Evolutionary conservation across 2,329 filamentous ascomycete species (phyloP), one percentile per base, ranked within the genome.

Genomic region (Fusarium anguioides): DNA sequence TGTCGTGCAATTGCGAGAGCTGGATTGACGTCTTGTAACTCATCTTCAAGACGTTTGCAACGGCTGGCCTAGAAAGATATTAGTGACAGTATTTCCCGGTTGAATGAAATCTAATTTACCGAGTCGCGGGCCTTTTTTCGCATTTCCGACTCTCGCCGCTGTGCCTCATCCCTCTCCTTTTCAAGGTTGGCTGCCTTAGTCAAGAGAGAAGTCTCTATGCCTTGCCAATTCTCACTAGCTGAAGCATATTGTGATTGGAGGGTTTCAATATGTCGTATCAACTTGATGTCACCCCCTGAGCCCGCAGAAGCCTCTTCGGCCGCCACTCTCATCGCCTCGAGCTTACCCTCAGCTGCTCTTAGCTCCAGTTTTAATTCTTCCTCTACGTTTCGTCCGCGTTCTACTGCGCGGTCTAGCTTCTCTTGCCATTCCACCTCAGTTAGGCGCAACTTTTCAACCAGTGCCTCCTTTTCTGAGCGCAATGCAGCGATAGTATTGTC

Each of bases 211-310:
- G 91, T 88, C 78, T 99, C 95, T 64, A 99, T 96, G 1, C 94
- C 93, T 75, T 97, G 94, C 96, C 96, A 99, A 72, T 99, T 99
- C 74, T 97, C 93, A 70, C 93, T 96, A 2, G 96, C 96, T 53
- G 96, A 89, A 1, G 94, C 89, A 78, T 99, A 97, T 76, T 99
- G 96, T 8, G 92, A 96, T 78, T 99, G 96, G 35, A 99, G 81
- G 1, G 93, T 97, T 81, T 99, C 96, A 52, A 99, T 91, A 78
- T 99, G 96, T 37, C 96, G 89, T 40, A 98, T 83, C 37, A 98
- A 83, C 77, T 97, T 98, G 40, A 92, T 92, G 72, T 97, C 93
- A 15, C 94, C 92, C 8, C 89, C 89, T 15, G 88, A 88, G 17
- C 92, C 91, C 4, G 94, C 95, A 3, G 94, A 94, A 1, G 89